These are phyloP conservation scores for Ganoderma leucocontextum DNA, from an alignment of 1,284 basidiomycete genomes.

Conservation along the genomic window DNA sequence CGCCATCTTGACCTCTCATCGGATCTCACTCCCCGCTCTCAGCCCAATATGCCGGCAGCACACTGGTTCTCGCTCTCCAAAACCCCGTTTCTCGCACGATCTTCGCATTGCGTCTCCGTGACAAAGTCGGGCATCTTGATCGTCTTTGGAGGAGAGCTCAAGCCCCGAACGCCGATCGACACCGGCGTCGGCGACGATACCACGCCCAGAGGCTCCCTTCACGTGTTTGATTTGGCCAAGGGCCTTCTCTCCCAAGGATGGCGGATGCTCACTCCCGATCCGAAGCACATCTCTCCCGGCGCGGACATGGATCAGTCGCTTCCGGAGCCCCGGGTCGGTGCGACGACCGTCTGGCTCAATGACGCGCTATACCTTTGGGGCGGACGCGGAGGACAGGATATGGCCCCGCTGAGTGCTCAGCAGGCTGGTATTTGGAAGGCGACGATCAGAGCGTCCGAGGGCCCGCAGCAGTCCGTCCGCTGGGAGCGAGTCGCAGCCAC, in stretches of 20 bases:
- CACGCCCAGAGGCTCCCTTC: slow-evolving; percentile 36
- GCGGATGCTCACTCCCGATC: slow-evolving; percentile 27
- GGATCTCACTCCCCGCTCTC: neutral
- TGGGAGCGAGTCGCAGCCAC: slow-evolving; percentile 40
- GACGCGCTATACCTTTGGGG: slow-evolving; percentile 52
- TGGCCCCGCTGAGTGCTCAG: slow-evolving; percentile 43
- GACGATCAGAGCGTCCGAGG: slow-evolving; percentile 12
- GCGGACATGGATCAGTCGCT: slow-evolving; percentile 15
- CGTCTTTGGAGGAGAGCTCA: slow-evolving; percentile 51
- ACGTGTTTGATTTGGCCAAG: slow-evolving; percentile 37
- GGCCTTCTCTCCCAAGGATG: slow-evolving; percentile 26
- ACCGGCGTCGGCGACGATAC: slow-evolving; percentile 18
- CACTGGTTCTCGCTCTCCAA: slow-evolving; percentile 38
- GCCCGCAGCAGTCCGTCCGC: slow-evolving; percentile 23
- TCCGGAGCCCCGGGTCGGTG: slow-evolving; percentile 48
- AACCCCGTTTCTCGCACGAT: slow-evolving; percentile 37
- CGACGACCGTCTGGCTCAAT: slow-evolving; percentile 39
- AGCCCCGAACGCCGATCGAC: slow-evolving; percentile 50
- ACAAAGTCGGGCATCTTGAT: slow-evolving; percentile 38
- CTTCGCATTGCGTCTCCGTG: slow-evolving; percentile 43
- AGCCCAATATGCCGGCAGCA: slow-evolving; percentile 31
- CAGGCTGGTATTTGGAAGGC: slow-evolving; percentile 45
- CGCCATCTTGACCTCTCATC: neutral
- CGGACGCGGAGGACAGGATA: slow-evolving; percentile 50
- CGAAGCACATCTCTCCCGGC: slow-evolving; percentile 4